A percentile compares a stretch with the other conserved stretches of the same genome.
Evolutionary conservation across 345 rosid genomes (phyloP).

Genomic region (Eucalyptus regnans): DNA sequence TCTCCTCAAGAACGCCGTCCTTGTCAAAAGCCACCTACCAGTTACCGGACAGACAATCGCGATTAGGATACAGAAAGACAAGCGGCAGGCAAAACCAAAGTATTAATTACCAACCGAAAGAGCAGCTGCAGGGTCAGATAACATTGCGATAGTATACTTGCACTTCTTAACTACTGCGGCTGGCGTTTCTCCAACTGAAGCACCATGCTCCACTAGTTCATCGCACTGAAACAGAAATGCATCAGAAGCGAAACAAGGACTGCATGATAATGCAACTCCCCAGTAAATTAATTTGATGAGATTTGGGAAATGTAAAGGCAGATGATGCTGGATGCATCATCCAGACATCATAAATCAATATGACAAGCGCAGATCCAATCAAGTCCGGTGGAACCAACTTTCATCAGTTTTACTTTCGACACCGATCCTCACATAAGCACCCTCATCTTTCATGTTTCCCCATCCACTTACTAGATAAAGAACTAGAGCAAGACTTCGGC

Average conservation of each 20-base stretch:
- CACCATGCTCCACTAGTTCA: constrained; percentile 85
- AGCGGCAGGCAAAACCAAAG: neutral
- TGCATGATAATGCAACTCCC: neutral
- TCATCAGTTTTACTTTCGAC: neutral
- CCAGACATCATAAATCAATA: neutral
- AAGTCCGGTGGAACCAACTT: neutral
- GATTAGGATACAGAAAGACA: neutral
- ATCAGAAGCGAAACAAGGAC: neutral
- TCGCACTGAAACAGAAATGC: constrained; percentile 41
- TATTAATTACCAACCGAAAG: constrained; percentile 38
- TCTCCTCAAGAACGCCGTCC: constrained; percentile 72
- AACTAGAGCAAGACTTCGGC: neutral
- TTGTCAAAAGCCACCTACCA: constrained; percentile 80
- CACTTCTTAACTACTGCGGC: constrained; percentile 83
- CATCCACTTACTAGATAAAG: neutral
- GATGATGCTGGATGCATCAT: neutral
- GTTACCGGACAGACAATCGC: neutral
- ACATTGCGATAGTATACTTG: constrained; percentile 73
- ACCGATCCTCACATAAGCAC: neutral
- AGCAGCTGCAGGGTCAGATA: constrained; percentile 90
- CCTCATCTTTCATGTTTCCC: neutral
- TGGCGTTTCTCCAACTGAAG: constrained; percentile 70
- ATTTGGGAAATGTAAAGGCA: neutral
- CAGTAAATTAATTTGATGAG: neutral
- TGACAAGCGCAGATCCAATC: neutral